Percentiles rank a stretch among this genome's conserved stretches.
phyloP scores from a whole-genome alignment of 352 stramenopile genomes.

The Plasmopara muralis region DNA sequence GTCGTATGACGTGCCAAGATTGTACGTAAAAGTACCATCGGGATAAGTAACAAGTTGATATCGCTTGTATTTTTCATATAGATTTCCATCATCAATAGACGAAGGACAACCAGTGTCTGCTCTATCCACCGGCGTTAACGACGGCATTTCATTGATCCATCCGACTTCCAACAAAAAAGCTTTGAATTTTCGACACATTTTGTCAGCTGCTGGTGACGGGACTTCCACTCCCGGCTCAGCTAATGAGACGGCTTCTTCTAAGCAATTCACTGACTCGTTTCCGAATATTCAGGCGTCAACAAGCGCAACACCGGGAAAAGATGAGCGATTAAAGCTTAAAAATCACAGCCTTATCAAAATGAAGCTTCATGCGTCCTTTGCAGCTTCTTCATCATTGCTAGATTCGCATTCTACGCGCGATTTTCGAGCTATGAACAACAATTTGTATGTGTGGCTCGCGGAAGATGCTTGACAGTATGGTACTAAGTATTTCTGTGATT shows the following conservation, averaged over 20 bases:
- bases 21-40: constrained; percentile 33
- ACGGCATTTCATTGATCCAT: background rate
- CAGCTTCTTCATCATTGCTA: constrained; percentile 24
- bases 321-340: constrained; percentile 56
- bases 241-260: constrained; percentile 17
- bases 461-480: background rate
- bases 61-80: constrained; percentile 14
- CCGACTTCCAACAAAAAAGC: background rate
- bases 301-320: constrained; percentile 54
- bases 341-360: constrained; percentile 66
- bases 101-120: constrained; percentile 11
- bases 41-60: background rate
- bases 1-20: constrained; percentile 50
- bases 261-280: constrained; percentile 45
- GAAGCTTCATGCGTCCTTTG: constrained; percentile 63
- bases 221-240: constrained; percentile 33
- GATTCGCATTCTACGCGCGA: constrained; percentile 47
- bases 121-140: background rate
- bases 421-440: constrained; percentile 82
- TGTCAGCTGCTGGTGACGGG: constrained; percentile 15
- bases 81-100: constrained; percentile 55
- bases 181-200: background rate
- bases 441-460: constrained; percentile 33
- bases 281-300: constrained; percentile 78
- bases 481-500: constrained; percentile 5